Evolutionary conservation across 139 green algal genomes (phyloP).

Genomic region (Mesostigma viride): DNA sequence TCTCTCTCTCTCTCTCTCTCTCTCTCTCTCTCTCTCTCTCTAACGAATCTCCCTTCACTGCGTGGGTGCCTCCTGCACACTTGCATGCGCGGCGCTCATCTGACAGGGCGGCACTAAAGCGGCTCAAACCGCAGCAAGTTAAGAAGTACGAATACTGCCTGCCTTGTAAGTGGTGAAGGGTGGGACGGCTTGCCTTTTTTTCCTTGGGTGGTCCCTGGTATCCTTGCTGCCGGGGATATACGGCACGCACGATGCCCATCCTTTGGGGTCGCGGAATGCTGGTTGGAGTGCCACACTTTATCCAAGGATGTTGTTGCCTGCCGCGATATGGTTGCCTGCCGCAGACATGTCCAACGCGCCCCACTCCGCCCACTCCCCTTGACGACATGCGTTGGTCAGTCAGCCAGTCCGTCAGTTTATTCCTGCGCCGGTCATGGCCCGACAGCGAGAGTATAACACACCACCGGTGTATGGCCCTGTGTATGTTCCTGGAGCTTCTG

Average conservation of each 20-base stretch:
- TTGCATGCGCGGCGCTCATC: background rate
- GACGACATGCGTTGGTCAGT: too few relatives aligned
- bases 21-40: too few relatives aligned
- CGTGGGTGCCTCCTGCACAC: too few relatives aligned
- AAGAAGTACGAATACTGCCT: conserved; percentile 34
- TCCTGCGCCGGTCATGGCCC: too few relatives aligned
- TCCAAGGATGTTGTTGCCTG: background rate
- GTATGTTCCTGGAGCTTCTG: too few relatives aligned
- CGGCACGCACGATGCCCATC: background rate
- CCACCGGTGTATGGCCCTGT: too few relatives aligned
- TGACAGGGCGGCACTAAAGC: conserved; percentile 19
- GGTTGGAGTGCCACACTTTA: background rate
- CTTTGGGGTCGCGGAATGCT: background rate
- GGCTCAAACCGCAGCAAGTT: conserved; percentile 18
- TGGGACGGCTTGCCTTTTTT: background rate
- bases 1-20: too few relatives aligned
- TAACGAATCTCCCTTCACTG: too few relatives aligned
- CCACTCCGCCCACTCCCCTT: too few relatives aligned
- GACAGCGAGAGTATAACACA: too few relatives aligned
- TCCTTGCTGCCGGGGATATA: background rate
- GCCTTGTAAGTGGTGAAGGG: conserved; percentile 10
- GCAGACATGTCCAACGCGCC: background rate
- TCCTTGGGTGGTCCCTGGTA: background rate
- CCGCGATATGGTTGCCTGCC: background rate
- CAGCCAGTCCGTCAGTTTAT: too few relatives aligned